A percentile compares a stretch with the other conserved stretches of the same genome.
Evolutionary conservation across 345 rosid genomes (phyloP).

Genomic region (Salix caprea): DNA sequence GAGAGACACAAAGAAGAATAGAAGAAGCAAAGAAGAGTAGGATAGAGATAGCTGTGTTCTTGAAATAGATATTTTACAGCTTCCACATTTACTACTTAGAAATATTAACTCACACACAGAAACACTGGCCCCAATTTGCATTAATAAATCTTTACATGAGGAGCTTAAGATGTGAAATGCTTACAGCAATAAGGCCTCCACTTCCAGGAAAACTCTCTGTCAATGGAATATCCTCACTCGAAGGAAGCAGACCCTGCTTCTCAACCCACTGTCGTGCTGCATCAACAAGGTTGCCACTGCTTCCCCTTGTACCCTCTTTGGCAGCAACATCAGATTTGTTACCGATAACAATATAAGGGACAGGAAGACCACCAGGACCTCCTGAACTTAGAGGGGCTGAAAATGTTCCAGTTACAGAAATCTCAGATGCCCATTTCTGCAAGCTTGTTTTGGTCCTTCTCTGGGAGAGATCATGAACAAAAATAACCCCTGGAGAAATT

Average conservation of each 20-base stretch:
- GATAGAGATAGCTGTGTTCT: not conserved
- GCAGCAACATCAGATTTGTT: conserved; percentile 94
- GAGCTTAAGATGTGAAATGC: conserved; percentile 21
- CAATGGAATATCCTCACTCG: conserved; percentile 91
- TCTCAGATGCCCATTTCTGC: conserved; percentile 93
- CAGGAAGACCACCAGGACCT: conserved; percentile 98
- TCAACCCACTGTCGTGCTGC: conserved; percentile 99
- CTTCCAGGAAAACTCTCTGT: conserved; percentile 92
- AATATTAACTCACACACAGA: not conserved
- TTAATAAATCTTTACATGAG: not conserved
- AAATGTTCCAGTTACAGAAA: conserved; percentile 80
- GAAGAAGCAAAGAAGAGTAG: not conserved
- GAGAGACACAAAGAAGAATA: not conserved
- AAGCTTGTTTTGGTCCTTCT: conserved; percentile 92
- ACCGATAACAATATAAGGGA: conserved; percentile 86
- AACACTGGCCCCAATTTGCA: not conserved
- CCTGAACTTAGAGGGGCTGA: conserved; percentile 92
- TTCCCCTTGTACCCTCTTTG: conserved; percentile 87
- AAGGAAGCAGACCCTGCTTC: conserved; percentile 94
- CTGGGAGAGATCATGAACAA: conserved; percentile 96
- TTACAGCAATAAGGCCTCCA: conserved; percentile 76
- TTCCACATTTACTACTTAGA: not conserved
- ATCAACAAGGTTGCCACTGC: conserved; percentile 97
- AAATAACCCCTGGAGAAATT: conserved; percentile 71
- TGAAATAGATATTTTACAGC: not conserved